Evolutionary conservation across 2,329 filamentous ascomycete species (phyloP).

Genomic region (Fusarium bulbicola): DNA sequence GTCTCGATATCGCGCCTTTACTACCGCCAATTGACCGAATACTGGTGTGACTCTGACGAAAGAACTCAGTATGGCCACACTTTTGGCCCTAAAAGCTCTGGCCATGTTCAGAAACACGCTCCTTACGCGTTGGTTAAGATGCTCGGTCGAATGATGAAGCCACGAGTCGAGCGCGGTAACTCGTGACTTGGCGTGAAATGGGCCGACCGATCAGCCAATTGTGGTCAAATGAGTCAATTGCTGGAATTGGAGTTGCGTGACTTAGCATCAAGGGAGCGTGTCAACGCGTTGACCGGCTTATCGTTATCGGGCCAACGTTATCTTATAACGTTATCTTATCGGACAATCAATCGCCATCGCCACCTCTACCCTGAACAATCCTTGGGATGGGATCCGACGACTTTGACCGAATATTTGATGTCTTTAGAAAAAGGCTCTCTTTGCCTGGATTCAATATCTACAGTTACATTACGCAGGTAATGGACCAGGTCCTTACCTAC

Average conservation of each 20-base stretch:
- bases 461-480: too few relatives aligned
- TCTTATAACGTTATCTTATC: background rate
- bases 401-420: too few relatives aligned
- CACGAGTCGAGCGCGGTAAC: slow-evolving; percentile 30
- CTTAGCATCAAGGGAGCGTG: background rate
- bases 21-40: background rate
- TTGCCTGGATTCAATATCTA: too few relatives aligned
- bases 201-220: slow-evolving; percentile 16
- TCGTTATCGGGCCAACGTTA: background rate
- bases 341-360: fast-evolving
- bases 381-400: too few relatives aligned
- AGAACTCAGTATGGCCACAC: background rate
- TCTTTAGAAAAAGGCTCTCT: too few relatives aligned
- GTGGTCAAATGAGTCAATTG: background rate
- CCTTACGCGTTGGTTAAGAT: background rate
- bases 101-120: slow-evolving; percentile 21
- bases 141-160: background rate
- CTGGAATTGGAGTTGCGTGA: background rate
- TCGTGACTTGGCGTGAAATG: slow-evolving; percentile 35
- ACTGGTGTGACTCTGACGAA: slow-evolving; percentile 20
- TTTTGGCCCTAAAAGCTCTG: background rate
- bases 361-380: background rate
- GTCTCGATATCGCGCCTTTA: background rate
- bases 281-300: background rate
- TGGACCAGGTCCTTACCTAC: too few relatives aligned